Conservation (phyloP, 345 rosid species). For the Aegle marmelos region DNA sequence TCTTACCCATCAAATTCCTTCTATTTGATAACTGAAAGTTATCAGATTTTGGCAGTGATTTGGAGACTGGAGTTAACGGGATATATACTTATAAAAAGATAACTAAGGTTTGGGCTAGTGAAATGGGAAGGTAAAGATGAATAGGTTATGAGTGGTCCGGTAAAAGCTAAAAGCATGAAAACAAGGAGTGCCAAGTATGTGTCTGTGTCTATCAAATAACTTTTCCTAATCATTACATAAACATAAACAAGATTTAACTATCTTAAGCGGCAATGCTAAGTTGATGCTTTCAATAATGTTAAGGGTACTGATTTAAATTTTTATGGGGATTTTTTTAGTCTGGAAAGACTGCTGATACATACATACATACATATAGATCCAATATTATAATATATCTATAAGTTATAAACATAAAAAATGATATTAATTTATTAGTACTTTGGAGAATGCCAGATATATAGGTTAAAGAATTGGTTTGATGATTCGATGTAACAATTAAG, state of each 20-base stretch:
- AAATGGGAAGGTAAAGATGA: background rate
- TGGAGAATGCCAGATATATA: background rate
- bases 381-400: no score
- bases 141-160: background rate
- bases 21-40: constrained; percentile 13
- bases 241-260: background rate
- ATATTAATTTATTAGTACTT: background rate
- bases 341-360: no score
- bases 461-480: background rate
- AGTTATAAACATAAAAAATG: no score
- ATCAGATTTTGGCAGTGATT: background rate
- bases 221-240: background rate
- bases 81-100: background rate
- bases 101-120: background rate
- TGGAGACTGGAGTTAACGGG: background rate
- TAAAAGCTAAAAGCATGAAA: constrained; percentile 10
- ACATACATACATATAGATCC: no score
- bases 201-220: background rate
- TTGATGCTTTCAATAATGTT: no score
- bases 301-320: no score
- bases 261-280: background rate
- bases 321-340: no score
- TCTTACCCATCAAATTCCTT: constrained; percentile 46
- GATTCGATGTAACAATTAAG: constrained; percentile 7
- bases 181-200: background rate